phyloP scores from a whole-genome alignment of 2,329 filamentous ascomycete genomes.

The Aureobasidium sp. region DNA sequence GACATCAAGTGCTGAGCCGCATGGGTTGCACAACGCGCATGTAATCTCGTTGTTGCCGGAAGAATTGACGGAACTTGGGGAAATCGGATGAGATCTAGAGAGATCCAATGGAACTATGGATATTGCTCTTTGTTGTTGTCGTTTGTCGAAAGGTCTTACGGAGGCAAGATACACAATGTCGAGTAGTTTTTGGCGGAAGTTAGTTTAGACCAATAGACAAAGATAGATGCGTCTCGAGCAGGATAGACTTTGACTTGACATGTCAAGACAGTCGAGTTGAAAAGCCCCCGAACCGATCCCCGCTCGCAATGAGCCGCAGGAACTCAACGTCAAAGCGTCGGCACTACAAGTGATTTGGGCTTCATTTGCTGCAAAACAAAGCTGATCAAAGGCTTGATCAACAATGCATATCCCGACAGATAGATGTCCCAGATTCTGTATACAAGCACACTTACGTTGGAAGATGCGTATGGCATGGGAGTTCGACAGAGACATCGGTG shows the following conservation, averaged over 20 bases:
- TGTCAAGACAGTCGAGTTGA: not conserved
- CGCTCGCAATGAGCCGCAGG: not conserved
- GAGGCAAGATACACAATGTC: not conserved
- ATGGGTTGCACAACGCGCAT: slow-evolving; percentile 5
- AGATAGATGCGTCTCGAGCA: not conserved
- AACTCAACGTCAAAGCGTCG: slow-evolving; percentile 4
- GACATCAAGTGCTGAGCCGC: slow-evolving; percentile 7
- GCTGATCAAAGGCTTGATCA: not conserved
- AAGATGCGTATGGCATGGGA: not conserved
- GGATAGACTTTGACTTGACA: not conserved
- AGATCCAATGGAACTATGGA: not conserved
- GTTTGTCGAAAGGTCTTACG: not conserved
- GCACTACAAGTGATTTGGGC: not conserved
- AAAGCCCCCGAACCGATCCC: not conserved
- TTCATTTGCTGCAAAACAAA: not conserved
- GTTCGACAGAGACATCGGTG: not conserved
- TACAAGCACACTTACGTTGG: not conserved
- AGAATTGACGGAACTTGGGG: slow-evolving; percentile 1
- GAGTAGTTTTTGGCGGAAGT: not conserved
- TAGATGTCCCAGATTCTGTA: not conserved
- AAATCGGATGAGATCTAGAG: not conserved
- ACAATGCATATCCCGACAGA: not conserved
- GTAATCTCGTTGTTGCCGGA: not conserved
- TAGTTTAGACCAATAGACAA: not conserved
- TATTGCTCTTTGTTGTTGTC: not conserved